Conservation (phyloP, 306 rosid species). For the Leucaena leucocephala region DNA sequence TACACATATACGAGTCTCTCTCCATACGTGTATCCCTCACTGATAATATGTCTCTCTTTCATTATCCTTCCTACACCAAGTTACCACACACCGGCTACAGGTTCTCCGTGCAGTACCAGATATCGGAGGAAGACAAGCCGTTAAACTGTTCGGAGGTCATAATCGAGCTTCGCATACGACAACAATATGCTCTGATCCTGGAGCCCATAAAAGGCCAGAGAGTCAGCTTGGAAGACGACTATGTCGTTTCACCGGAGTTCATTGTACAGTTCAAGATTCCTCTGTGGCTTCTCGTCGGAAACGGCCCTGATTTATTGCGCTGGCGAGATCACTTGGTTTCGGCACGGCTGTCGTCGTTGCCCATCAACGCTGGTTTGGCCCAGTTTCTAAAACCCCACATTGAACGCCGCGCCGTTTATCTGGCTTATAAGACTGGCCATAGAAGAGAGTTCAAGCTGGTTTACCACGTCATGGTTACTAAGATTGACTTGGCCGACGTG, state of each 20-base stretch:
- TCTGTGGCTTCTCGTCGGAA: background rate
- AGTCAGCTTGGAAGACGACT: background rate
- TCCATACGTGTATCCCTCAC: background rate
- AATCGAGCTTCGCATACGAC: background rate
- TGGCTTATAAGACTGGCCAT: background rate
- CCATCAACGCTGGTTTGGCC: background rate
- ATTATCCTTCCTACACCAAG: background rate
- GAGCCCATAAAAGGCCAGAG: slow-evolving; percentile 2
- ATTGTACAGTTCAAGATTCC: slow-evolving; percentile 9
- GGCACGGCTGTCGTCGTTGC: background rate
- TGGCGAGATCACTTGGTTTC: background rate
- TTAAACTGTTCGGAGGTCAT: background rate
- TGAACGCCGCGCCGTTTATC: background rate
- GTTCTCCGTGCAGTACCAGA: background rate
- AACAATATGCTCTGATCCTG: background rate
- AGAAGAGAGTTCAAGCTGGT: background rate
- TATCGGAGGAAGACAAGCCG: background rate
- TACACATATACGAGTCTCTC: background rate
- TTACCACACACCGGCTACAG: background rate
- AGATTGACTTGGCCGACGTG: background rate
- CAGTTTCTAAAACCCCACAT: slow-evolving; percentile 1
- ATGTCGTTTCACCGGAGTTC: background rate
- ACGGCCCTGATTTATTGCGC: too few relatives aligned
- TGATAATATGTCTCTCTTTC: background rate
- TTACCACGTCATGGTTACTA: background rate